Evolutionary conservation across 768 basidiomycete species (phyloP).

Genomic region (Kwoniella dendrophila): DNA sequence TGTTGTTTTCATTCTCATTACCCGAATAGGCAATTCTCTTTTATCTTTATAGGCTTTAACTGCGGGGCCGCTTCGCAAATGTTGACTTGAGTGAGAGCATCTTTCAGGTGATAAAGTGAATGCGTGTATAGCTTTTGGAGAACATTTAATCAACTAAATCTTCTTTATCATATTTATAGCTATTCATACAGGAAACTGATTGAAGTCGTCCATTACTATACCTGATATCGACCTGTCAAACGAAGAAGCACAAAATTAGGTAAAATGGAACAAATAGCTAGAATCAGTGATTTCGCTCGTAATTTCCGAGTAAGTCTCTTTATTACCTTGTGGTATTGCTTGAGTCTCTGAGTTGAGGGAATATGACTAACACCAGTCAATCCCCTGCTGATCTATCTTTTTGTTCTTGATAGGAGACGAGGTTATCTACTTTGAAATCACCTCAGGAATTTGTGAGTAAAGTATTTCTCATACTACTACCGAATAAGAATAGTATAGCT

Average conservation of each 20-base stretch:
- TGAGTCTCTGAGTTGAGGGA: not conserved
- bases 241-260: not conserved
- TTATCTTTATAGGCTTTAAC: not conserved
- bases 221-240: not conserved
- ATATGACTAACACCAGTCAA: no score
- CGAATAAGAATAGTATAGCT: conserved; percentile 2
- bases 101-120: no score
- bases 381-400: not conserved
- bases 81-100: not conserved
- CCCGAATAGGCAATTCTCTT: not conserved
- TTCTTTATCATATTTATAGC: no score
- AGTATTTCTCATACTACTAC: not conserved
- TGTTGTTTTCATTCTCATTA: no score
- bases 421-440: conserved; percentile 51
- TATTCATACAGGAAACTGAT: no score
- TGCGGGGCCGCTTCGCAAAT: conserved; percentile 1
- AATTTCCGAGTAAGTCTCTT: conserved; percentile 51
- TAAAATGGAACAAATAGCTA: conserved; percentile 53
- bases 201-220: not conserved
- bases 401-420: conserved; percentile 48
- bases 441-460: conserved; percentile 54
- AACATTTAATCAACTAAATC: no score
- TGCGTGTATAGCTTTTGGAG: no score
- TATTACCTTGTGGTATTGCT: not conserved
- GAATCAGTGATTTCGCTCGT: conserved; percentile 50